These are phyloP conservation scores for Poronia punctata DNA, from an alignment of 495 filamentous ascomycete genomes.

Conservation along the genomic window DNA sequence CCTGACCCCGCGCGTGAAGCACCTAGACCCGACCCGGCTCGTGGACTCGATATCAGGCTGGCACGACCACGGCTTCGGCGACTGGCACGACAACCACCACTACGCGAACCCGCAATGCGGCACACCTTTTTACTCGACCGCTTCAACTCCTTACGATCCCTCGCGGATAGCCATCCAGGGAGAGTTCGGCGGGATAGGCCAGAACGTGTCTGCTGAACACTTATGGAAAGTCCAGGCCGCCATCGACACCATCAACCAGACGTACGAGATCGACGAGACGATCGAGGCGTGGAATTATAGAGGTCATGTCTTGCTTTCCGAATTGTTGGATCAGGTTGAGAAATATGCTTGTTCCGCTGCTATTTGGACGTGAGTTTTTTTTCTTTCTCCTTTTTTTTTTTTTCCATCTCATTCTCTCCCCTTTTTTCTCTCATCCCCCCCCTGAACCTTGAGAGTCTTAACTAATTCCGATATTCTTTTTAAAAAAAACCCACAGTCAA, in stretches of 20 bases:
- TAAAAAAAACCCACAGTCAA: no score
- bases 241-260: conserved; percentile 52
- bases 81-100: conserved; percentile 57
- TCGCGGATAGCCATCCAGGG: conserved; percentile 58
- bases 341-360: conserved; percentile 42
- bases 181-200: conserved; percentile 61
- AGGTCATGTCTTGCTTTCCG: conserved; percentile 42
- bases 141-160: conserved; percentile 50
- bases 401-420: no score
- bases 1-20: conserved; percentile 44
- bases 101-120: conserved; percentile 67
- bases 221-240: conserved; percentile 53
- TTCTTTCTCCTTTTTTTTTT: no score
- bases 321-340: conserved; percentile 51
- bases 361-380: conserved; percentile 24
- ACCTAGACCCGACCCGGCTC: conserved; percentile 55
- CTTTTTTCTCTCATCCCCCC: no score
- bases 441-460: neutral
- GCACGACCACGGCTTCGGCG: conserved; percentile 28
- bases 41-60: conserved; percentile 56
- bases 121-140: conserved; percentile 52
- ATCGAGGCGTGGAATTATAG: conserved; percentile 62
- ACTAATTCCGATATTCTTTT: conserved; percentile 14
- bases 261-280: conserved; percentile 54
- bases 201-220: conserved; percentile 50